A percentile compares a stretch with the other conserved stretches of the same genome.
phyloP scores from a whole-genome alignment of 352 stramenopile species.

The Halophytophthora batemanensis region DNA sequence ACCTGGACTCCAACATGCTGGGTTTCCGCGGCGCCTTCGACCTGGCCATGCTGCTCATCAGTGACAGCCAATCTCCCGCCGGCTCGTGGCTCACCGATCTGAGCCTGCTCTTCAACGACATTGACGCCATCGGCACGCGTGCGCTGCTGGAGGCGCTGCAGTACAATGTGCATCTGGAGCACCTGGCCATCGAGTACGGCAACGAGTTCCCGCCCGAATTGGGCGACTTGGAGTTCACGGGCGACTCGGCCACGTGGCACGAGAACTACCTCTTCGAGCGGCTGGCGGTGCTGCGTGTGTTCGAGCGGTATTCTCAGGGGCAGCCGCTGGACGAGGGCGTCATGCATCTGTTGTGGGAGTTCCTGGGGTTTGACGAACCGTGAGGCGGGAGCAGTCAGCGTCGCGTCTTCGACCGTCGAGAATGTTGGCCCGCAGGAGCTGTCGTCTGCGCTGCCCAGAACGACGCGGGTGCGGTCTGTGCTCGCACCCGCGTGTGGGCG shows the following conservation, averaged over 20 bases:
- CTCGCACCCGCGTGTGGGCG: too few relatives aligned
- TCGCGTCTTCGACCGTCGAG: too few relatives aligned
- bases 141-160: constrained; percentile 45
- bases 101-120: constrained; percentile 53
- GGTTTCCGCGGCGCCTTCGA: constrained; percentile 55
- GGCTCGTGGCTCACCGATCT: constrained; percentile 40
- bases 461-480: too few relatives aligned
- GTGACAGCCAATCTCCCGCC: constrained; percentile 36
- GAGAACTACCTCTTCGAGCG: constrained; percentile 48
- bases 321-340: constrained; percentile 40
- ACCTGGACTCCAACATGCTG: constrained; percentile 54
- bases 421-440: too few relatives aligned
- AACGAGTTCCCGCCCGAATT: constrained; percentile 54
- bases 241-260: constrained; percentile 39
- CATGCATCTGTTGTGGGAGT: constrained; percentile 51
- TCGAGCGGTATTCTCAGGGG: constrained; percentile 39
- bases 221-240: constrained; percentile 46
- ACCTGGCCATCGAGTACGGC: constrained; percentile 50
- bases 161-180: constrained; percentile 50
- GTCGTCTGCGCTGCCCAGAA: too few relatives aligned
- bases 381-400: constrained; percentile 7
- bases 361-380: constrained; percentile 43
- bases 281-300: constrained; percentile 41
- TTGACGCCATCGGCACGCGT: constrained; percentile 49
- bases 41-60: constrained; percentile 57